phyloP scores from a whole-genome alignment of 192 early-diverging fungal species.

The Spizellomyces punctatus region DNA sequence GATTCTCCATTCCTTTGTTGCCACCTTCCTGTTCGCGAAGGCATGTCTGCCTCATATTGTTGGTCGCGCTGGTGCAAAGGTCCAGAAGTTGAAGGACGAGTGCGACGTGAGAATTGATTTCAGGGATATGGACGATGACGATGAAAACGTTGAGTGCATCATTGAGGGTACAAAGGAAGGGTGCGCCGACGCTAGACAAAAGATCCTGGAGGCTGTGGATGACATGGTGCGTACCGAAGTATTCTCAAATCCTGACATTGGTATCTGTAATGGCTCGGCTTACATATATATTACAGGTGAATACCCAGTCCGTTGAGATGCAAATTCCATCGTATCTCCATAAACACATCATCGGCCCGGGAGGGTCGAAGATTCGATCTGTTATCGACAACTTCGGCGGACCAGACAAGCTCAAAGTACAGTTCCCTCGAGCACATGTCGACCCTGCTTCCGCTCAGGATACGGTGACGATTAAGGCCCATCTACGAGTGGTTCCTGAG shows the following conservation, averaged over 20 bases:
- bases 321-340: conserved; percentile 75
- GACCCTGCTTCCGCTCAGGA: conserved; percentile 31
- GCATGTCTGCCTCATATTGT: conserved; percentile 74
- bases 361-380: conserved; percentile 69
- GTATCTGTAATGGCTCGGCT: conserved; percentile 34
- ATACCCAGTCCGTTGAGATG: conserved; percentile 63
- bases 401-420: conserved; percentile 49
- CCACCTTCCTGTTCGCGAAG: conserved; percentile 67
- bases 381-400: conserved; percentile 58
- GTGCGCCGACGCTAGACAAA: conserved; percentile 39
- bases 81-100: conserved; percentile 71
- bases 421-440: conserved; percentile 42
- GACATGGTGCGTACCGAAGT: conserved; percentile 44
- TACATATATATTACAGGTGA: conserved; percentile 46
- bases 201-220: conserved; percentile 47
- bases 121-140: conserved; percentile 43
- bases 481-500: conserved; percentile 18
- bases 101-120: conserved; percentile 77
- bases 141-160: conserved; percentile 35
- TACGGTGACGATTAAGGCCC: conserved; percentile 37
- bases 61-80: conserved; percentile 70
- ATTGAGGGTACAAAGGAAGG: conserved; percentile 47
- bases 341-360: conserved; percentile 79
- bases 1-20: conserved; percentile 56
- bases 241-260: conserved; percentile 9